A percentile compares a stretch with the other conserved stretches of the same genome.
Conservation (phyloP, 169 alveolate species). For the Cryptosporidium baileyi region DNA sequence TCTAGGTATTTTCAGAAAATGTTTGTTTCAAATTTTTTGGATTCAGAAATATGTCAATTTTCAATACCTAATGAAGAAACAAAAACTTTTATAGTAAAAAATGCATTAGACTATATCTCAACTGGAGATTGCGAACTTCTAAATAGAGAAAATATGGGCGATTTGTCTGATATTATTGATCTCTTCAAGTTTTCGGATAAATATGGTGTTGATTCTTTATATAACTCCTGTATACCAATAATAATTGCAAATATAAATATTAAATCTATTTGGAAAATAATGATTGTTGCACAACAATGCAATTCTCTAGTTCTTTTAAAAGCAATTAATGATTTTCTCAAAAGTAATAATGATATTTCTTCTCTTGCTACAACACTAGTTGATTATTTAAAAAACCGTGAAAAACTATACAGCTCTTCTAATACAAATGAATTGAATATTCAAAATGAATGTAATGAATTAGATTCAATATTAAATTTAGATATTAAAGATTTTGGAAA, state of each 20-base stretch:
- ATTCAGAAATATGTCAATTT: not conserved
- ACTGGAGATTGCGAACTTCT: conserved; percentile 37
- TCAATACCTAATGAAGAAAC: conserved; percentile 28
- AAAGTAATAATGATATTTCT: conserved; percentile 1
- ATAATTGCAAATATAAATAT: conserved; percentile 29
- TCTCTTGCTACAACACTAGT: conserved; percentile 8
- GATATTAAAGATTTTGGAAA: too few species aligned
- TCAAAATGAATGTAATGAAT: too few species aligned
- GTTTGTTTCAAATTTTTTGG: conserved; percentile 24
- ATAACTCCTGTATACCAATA: conserved; percentile 11
- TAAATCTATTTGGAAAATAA: conserved; percentile 24
- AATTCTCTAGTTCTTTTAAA: not conserved
- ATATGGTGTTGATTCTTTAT: conserved; percentile 24
- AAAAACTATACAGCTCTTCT: too few species aligned
- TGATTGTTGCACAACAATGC: conserved; percentile 21
- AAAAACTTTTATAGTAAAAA: conserved; percentile 11
- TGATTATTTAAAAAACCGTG: not conserved
- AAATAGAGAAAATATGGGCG: not conserved
- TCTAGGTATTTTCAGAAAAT: conserved; percentile 19
- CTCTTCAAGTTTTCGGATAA: conserved; percentile 42
- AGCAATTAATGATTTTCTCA: conserved; percentile 23
- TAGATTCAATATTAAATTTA: too few species aligned
- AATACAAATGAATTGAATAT: too few species aligned
- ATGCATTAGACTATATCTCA: conserved; percentile 35
- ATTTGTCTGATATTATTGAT: conserved; percentile 1